phyloP scores from a whole-genome alignment of 2,329 filamentous ascomycete species.

The Aspergillus tubingensis region DNA sequence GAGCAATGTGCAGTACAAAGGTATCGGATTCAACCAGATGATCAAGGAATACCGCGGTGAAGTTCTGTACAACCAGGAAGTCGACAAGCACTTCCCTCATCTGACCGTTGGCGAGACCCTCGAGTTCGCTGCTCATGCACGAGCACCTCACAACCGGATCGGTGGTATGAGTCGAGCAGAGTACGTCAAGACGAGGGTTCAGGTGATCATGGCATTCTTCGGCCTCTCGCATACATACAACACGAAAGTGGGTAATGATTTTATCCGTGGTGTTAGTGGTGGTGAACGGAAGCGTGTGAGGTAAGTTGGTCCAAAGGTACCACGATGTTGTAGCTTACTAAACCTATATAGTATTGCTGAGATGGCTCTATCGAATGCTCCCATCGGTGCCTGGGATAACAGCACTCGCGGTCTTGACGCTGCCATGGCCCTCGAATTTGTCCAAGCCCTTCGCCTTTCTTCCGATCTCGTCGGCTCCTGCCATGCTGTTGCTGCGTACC shows the following conservation, averaged over 20 bases:
- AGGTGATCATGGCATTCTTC: constrained; percentile 45
- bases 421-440: constrained; percentile 51
- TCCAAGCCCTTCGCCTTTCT: constrained; percentile 39
- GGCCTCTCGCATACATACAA: constrained; percentile 46
- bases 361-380: constrained; percentile 43
- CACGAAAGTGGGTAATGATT: constrained; percentile 52
- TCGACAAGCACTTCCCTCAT: constrained; percentile 68
- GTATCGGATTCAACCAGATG: constrained; percentile 34
- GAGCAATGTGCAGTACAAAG: neutral
- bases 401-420: constrained; percentile 47
- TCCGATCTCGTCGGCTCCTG: constrained; percentile 38
- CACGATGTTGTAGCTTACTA: neutral
- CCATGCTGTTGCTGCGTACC: constrained; percentile 45
- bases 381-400: constrained; percentile 42
- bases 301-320: neutral
- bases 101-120: constrained; percentile 70
- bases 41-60: constrained; percentile 42
- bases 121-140: constrained; percentile 69
- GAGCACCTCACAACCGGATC: constrained; percentile 39
- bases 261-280: constrained; percentile 60
- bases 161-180: neutral
- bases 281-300: constrained; percentile 58
- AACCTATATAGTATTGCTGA: constrained; percentile 53
- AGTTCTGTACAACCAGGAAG: constrained; percentile 34
- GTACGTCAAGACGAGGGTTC: neutral